Conservation (phyloP, 1,284 basidiomycete species). For the Ceratobasidium sp. region DNA sequence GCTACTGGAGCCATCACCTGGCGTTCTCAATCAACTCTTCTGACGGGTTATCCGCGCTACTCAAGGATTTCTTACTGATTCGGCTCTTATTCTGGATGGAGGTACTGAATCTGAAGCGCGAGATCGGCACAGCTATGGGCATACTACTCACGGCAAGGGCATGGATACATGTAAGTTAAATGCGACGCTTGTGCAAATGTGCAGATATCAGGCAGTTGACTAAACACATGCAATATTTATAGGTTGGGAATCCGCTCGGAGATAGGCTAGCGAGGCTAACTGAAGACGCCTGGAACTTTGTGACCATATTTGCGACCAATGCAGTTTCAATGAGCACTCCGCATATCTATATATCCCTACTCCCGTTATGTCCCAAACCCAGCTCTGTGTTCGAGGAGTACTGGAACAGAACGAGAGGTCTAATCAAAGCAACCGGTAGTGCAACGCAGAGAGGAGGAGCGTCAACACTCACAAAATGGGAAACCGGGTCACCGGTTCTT, state of each 20-base stretch:
- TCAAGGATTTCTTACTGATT: background rate
- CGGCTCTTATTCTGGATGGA: conserved; percentile 14
- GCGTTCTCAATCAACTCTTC: background rate
- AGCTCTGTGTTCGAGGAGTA: background rate
- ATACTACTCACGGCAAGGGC: background rate
- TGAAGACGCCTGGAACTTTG: conserved; percentile 1
- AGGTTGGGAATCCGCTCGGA: background rate
- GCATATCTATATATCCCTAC: background rate
- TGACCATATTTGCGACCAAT: background rate
- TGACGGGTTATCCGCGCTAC: background rate
- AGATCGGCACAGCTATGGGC: background rate
- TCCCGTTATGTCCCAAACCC: background rate
- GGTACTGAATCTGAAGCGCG: background rate
- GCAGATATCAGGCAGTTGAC: background rate
- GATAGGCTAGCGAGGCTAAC: background rate
- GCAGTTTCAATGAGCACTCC: background rate
- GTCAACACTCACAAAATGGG: background rate
- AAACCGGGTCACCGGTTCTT: background rate
- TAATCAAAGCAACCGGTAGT: background rate
- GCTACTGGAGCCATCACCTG: background rate
- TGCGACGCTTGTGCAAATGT: background rate
- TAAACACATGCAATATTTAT: background rate
- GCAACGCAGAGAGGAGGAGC: background rate
- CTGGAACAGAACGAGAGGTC: background rate
- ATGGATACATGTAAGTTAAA: background rate